Evolutionary conservation across 2,329 filamentous ascomycete species (phyloP).

Genomic region (Furcasterigmium sp.): DNA sequence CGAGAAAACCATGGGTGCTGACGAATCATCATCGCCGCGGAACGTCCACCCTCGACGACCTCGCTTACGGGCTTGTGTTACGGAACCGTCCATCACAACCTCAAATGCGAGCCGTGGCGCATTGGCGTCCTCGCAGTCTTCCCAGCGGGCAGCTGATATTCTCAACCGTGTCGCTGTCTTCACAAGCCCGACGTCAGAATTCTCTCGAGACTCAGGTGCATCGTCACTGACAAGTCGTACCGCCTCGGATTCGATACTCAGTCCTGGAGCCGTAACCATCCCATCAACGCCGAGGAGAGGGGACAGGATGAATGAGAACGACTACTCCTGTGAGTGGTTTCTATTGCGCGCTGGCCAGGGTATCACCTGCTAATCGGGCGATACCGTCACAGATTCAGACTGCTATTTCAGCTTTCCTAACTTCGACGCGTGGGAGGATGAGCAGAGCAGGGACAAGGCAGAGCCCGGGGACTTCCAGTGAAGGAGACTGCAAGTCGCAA

Average conservation of each 20-base stretch:
- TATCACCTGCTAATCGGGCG: background rate
- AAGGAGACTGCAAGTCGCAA: too few species aligned
- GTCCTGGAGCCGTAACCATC: slow-evolving; percentile 26
- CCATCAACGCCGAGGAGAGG: slow-evolving; percentile 11
- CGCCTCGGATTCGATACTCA: slow-evolving; percentile 27
- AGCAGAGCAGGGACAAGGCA: slow-evolving; percentile 26
- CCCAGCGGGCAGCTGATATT: slow-evolving; percentile 47
- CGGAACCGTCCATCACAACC: slow-evolving; percentile 52
- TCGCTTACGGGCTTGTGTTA: slow-evolving; percentile 48
- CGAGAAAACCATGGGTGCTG: slow-evolving; percentile 8
- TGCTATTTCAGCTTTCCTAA: slow-evolving; percentile 71
- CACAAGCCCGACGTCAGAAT: slow-evolving; percentile 19
- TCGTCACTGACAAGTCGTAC: slow-evolving; percentile 17
- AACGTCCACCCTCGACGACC: slow-evolving; percentile 38
- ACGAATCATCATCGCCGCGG: slow-evolving; percentile 37
- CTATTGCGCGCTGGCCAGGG: too few species aligned
- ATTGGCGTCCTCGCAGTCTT: slow-evolving; percentile 41
- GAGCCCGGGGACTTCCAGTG: too few species aligned
- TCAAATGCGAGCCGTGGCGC: slow-evolving; percentile 48
- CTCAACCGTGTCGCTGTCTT: slow-evolving; percentile 49
- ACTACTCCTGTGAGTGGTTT: slow-evolving; percentile 7
- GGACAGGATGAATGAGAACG: slow-evolving; percentile 4
- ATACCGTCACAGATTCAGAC: slow-evolving; percentile 12
- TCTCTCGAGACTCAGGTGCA: slow-evolving; percentile 18
- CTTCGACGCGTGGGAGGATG: slow-evolving; percentile 61